These are phyloP conservation scores for Fusarium sambucinum DNA, from an alignment of 2,329 filamentous ascomycete genomes.

Conservation along the genomic window DNA sequence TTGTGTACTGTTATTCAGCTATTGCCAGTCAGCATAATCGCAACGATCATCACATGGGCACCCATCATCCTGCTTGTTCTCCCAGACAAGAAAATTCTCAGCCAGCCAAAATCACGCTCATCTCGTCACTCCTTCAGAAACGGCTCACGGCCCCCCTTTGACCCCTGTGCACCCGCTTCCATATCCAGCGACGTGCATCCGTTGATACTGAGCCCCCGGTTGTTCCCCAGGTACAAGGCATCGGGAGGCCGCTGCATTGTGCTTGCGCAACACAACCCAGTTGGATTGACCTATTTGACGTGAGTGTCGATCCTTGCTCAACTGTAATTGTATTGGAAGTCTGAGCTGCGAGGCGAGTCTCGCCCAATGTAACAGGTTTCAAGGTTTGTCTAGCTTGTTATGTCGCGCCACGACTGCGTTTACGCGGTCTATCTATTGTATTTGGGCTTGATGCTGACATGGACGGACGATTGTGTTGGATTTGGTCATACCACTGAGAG, in stretches of 20 bases:
- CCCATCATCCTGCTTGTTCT: conserved; percentile 7
- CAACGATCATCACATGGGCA: conserved; percentile 15
- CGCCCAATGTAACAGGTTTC: conserved; percentile 9
- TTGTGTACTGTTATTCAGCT: conserved; percentile 1
- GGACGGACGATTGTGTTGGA: neutral
- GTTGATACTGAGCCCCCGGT: conserved; percentile 23
- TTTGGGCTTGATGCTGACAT: conserved; percentile 6
- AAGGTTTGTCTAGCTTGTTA: conserved; percentile 20
- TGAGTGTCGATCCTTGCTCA: conserved; percentile 8
- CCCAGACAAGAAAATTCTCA: neutral
- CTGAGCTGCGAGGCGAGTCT: conserved; percentile 9
- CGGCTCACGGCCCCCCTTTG: conserved; percentile 31
- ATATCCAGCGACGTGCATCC: conserved; percentile 48
- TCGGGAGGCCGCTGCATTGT: conserved; percentile 31
- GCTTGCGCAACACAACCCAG: conserved; percentile 16
- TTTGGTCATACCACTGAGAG: neutral
- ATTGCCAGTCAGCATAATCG: conserved; percentile 7
- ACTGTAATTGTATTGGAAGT: conserved; percentile 3
- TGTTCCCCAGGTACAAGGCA: conserved; percentile 39
- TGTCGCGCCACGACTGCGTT: conserved; percentile 24
- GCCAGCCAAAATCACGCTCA: conserved; percentile 25
- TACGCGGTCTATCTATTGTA: neutral
- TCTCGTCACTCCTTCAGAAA: conserved; percentile 30
- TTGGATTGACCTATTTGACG: conserved; percentile 1
- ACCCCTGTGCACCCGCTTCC: conserved; percentile 45